A percentile compares a stretch with the other conserved stretches of the same genome.
Conservation (phyloP, 352 stramenopile genomes). For the Pythium diclinum region DNA sequence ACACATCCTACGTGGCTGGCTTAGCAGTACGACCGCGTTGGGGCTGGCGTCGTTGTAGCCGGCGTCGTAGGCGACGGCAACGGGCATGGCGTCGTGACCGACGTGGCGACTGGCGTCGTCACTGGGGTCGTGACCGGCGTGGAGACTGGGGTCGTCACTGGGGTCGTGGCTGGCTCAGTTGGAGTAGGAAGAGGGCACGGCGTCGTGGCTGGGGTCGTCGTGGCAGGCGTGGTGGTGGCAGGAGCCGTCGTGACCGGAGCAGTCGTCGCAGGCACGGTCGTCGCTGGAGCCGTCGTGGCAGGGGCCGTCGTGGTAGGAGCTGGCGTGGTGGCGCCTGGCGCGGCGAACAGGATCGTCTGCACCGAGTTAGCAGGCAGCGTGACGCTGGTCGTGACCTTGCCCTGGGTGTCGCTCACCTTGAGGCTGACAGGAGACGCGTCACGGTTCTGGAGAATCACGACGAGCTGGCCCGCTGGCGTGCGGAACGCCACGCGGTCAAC, state of each 20-base stretch:
- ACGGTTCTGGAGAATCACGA: constrained; percentile 14
- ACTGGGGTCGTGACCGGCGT: not conserved
- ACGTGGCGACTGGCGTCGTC: not conserved
- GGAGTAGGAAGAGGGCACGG: not conserved
- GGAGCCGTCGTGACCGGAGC: not conserved
- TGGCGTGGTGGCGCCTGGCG: not conserved
- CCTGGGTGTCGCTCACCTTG: constrained; percentile 5
- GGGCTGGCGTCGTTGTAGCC: not conserved
- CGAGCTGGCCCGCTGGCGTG: constrained; percentile 8
- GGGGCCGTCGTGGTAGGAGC: not conserved
- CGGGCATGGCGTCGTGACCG: not conserved
- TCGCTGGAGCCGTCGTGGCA: not conserved
- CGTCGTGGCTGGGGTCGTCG: not conserved
- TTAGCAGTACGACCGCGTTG: not conserved
- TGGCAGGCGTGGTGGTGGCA: not conserved
- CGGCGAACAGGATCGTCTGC: constrained; percentile 15
- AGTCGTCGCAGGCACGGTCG: not conserved
- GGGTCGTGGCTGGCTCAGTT: not conserved
- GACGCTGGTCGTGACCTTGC: not conserved
- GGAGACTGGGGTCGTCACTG: not conserved
- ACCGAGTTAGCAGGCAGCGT: constrained; percentile 12
- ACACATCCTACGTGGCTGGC: not conserved
- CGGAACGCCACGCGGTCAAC: constrained; percentile 17
- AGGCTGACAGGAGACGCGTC: not conserved
- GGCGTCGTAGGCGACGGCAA: not conserved